A percentile compares a stretch with the other conserved stretches of the same genome.
Evolutionary conservation across 2,329 filamentous ascomycete genomes (phyloP).

Genomic region (Podosphaera aphanis): DNA sequence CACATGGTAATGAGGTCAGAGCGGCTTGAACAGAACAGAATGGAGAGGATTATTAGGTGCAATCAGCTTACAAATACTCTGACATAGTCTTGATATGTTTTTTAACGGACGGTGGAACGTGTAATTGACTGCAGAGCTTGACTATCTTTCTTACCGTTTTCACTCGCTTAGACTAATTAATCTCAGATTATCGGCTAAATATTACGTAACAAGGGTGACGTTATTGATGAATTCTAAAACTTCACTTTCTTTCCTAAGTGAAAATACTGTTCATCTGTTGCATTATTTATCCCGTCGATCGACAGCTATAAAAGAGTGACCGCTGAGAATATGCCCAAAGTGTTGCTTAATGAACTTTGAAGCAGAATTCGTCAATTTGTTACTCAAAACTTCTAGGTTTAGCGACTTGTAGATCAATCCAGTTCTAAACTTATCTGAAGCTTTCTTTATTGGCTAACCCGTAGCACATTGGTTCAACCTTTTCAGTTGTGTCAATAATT

Average conservation of each 20-base stretch:
- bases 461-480: neutral
- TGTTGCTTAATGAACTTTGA: slow-evolving; percentile 4
- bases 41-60: no score
- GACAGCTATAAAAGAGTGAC: slow-evolving; percentile 12
- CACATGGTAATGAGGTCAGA: no score
- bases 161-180: no score
- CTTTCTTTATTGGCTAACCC: slow-evolving; percentile 4
- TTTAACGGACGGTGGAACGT: no score
- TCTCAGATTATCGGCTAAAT: neutral
- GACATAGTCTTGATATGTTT: no score
- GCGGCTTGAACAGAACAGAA: no score
- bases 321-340: slow-evolving; percentile 10
- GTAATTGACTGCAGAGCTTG: no score
- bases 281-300: slow-evolving; percentile 14
- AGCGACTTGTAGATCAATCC: slow-evolving; percentile 6
- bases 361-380: slow-evolving; percentile 2
- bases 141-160: no score
- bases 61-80: no score
- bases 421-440: slow-evolving; percentile 3
- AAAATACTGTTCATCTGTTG: slow-evolving; percentile 8
- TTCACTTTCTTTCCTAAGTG: neutral
- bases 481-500: neutral
- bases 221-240: neutral
- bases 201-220: neutral
- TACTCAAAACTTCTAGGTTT: slow-evolving; percentile 4